Evolutionary conservation across 306 rosid species (phyloP).

Genomic region (Quercus variabilis): DNA sequence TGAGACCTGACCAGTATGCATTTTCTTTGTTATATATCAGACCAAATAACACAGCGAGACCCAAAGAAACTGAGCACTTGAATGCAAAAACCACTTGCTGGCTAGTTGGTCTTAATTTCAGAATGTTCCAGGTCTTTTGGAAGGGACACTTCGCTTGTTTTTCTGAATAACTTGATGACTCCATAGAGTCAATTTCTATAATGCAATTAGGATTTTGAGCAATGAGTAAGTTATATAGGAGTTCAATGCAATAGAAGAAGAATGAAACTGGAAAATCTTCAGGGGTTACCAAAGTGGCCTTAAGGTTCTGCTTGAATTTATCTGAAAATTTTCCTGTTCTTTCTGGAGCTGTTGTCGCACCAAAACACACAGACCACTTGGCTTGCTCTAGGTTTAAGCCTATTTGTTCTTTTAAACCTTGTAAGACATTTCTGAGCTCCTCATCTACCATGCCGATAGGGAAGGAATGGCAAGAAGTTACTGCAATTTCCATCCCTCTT

Average conservation of each 20-base stretch:
- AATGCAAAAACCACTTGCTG: slow-evolving; percentile 49
- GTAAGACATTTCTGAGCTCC: slow-evolving; percentile 37
- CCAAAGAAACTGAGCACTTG: slow-evolving; percentile 66
- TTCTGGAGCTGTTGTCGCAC: slow-evolving; percentile 37
- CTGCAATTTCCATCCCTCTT: slow-evolving; percentile 67
- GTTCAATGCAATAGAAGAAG: slow-evolving; percentile 59
- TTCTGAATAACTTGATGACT: background rate
- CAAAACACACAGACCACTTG: slow-evolving; percentile 28
- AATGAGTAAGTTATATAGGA: slow-evolving; percentile 29
- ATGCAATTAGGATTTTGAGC: slow-evolving; percentile 13
- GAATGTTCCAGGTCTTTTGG: slow-evolving; percentile 18
- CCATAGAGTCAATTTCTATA: background rate
- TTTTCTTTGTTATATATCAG: slow-evolving; percentile 46
- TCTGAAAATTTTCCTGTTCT: slow-evolving; percentile 18
- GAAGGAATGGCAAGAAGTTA: slow-evolving; percentile 40
- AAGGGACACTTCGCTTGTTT: background rate
- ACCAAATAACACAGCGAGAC: slow-evolving; percentile 66
- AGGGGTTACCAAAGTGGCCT: slow-evolving; percentile 24
- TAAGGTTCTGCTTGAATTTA: slow-evolving; percentile 2
- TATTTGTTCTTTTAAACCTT: slow-evolving; percentile 27
- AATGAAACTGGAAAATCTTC: slow-evolving; percentile 48
- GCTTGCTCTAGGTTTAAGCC: slow-evolving; percentile 39
- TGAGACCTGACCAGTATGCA: slow-evolving; percentile 75
- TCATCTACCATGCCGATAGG: slow-evolving; percentile 42
- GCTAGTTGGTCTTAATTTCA: slow-evolving; percentile 31